A percentile compares a stretch with the other conserved stretches of the same genome.
These are phyloP conservation scores for Penicillium bialowiezense DNA, from an alignment of 495 filamentous ascomycete species.

Conservation along the genomic window DNA sequence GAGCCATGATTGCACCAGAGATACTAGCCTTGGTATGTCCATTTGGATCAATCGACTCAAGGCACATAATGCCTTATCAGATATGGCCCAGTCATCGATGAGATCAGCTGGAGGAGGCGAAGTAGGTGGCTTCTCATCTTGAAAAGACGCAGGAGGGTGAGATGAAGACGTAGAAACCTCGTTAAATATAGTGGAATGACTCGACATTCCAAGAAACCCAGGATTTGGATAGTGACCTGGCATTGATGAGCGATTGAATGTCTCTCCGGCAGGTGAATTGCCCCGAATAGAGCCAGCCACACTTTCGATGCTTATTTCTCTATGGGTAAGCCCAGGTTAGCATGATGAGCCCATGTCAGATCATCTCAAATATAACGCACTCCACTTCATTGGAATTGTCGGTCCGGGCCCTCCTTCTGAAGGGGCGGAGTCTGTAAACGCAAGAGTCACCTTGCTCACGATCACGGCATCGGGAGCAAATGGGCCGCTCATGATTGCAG, in stretches of 20 bases:
- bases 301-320: not conserved
- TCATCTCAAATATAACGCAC: too few relatives aligned
- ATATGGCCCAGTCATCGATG: not conserved
- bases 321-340: too few relatives aligned
- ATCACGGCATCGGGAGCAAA: slow-evolving; percentile 34
- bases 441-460: slow-evolving; percentile 19
- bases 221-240: slow-evolving; percentile 38
- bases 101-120: not conserved
- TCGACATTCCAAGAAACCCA: slow-evolving; percentile 39
- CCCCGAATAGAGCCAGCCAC: too few relatives aligned
- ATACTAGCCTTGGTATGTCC: slow-evolving; percentile 25
- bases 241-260: slow-evolving; percentile 4
- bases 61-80: slow-evolving; percentile 8
- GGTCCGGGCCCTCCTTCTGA: slow-evolving; percentile 23
- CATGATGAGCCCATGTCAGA: too few relatives aligned
- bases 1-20: not conserved
- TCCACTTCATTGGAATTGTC: slow-evolving; percentile 8
- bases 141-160: slow-evolving; percentile 6
- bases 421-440: slow-evolving; percentile 36
- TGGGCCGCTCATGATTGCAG: slow-evolving; percentile 37
- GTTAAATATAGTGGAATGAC: slow-evolving; percentile 37
- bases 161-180: slow-evolving; percentile 31
- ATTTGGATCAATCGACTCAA: slow-evolving; percentile 24
- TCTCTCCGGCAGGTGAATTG: slow-evolving; percentile 2
- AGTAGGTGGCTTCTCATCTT: too few relatives aligned